phyloP scores from a whole-genome alignment of 1,284 basidiomycete species.

The Meripilus lineatus region DNA sequence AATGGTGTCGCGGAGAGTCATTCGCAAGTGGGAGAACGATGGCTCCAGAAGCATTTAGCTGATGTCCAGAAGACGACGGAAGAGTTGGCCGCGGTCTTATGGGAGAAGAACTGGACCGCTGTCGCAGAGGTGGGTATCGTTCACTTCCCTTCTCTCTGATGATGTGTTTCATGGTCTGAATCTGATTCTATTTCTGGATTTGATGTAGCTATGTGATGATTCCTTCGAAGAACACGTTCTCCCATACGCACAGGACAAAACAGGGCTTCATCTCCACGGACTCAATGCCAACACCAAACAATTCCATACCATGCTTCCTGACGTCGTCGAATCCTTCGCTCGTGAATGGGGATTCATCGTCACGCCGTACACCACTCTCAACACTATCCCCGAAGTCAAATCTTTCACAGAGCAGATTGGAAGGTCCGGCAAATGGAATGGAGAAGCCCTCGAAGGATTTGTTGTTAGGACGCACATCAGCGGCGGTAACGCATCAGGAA shows the following conservation, averaged over 20 bases:
- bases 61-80: slow-evolving; percentile 63
- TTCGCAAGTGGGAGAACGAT: slow-evolving; percentile 75
- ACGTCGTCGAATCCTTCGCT: slow-evolving; percentile 77
- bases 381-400: slow-evolving; percentile 67
- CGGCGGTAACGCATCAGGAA: too few relatives aligned
- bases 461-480: slow-evolving; percentile 82
- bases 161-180: background rate
- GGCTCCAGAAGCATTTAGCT: slow-evolving; percentile 76
- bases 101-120: slow-evolving; percentile 85
- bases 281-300: slow-evolving; percentile 72
- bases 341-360: slow-evolving; percentile 89
- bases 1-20: slow-evolving; percentile 46
- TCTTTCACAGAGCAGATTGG: slow-evolving; percentile 70
- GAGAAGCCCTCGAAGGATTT: slow-evolving; percentile 91
- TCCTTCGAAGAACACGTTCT: slow-evolving; percentile 98
- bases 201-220: slow-evolving; percentile 87
- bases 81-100: slow-evolving; percentile 73
- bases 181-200: slow-evolving; percentile 1
- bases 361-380: slow-evolving; percentile 60
- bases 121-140: slow-evolving; percentile 74
- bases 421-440: slow-evolving; percentile 74
- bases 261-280: slow-evolving; percentile 93
- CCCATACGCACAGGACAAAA: slow-evolving; percentile 73
- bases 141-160: background rate
- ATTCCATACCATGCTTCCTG: slow-evolving; percentile 73